Evolutionary conservation across 2,329 filamentous ascomycete genomes (phyloP).

Genomic region (Canariomyces notabilis): DNA sequence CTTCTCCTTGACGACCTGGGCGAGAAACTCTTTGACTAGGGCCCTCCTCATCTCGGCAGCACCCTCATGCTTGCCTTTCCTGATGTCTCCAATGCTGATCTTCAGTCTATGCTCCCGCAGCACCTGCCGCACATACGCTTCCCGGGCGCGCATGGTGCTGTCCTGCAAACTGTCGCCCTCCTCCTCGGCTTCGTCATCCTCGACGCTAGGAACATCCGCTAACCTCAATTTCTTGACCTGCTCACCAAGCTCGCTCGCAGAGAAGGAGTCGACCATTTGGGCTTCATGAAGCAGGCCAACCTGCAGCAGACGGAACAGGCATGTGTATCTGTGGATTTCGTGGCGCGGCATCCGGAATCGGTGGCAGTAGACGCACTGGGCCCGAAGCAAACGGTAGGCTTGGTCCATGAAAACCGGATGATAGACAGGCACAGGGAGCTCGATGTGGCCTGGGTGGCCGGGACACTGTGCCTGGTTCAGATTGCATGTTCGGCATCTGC

Average conservation of each 20-base stretch:
- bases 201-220: constrained; percentile 36
- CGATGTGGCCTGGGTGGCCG: constrained; percentile 91
- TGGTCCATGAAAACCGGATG: constrained; percentile 97
- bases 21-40: constrained; percentile 77
- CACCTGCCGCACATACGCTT: constrained; percentile 66
- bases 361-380: constrained; percentile 88
- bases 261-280: constrained; percentile 49
- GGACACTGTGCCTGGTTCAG: constrained; percentile 76
- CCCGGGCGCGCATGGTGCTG: constrained; percentile 47
- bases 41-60: constrained; percentile 69
- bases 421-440: constrained; percentile 88
- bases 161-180: constrained; percentile 54
- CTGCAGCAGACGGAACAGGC: constrained; percentile 80
- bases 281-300: constrained; percentile 74
- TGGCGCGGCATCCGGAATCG: constrained; percentile 73
- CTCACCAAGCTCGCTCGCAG: constrained; percentile 41
- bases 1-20: constrained; percentile 62
- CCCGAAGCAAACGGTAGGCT: constrained; percentile 74
- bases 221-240: constrained; percentile 31
- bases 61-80: constrained; percentile 74
- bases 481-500: constrained; percentile 87
- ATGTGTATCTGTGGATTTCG: constrained; percentile 72
- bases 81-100: constrained; percentile 43
- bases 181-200: constrained; percentile 58
- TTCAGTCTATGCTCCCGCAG: constrained; percentile 54